phyloP scores from a whole-genome alignment of 352 stramenopile genomes.

The Pythium periplocum region DNA sequence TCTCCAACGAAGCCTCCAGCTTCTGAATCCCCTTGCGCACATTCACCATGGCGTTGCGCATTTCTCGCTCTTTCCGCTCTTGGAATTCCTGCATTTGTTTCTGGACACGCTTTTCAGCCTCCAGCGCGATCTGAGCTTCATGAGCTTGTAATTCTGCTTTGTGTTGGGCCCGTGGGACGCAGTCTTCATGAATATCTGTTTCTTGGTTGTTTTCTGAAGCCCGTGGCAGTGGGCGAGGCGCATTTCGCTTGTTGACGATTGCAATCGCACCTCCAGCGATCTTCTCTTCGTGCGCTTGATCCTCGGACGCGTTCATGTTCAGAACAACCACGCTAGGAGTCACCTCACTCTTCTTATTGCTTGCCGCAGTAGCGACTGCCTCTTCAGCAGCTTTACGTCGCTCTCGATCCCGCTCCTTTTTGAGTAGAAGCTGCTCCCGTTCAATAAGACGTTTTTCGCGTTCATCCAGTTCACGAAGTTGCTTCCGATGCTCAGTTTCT shows the following conservation, averaged over 20 bases:
- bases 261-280: constrained; percentile 15
- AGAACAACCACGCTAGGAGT: constrained; percentile 55
- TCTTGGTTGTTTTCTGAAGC: constrained; percentile 10
- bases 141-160: constrained; percentile 43
- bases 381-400: constrained; percentile 7
- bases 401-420: constrained; percentile 39
- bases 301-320: constrained; percentile 39
- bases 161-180: constrained; percentile 45
- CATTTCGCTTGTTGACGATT: constrained; percentile 12
- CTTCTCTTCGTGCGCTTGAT: constrained; percentile 25
- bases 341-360: constrained; percentile 10
- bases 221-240: not conserved
- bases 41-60: constrained; percentile 65
- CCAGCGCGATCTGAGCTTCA: constrained; percentile 45
- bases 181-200: constrained; percentile 14
- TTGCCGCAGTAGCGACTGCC: not conserved
- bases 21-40: constrained; percentile 72
- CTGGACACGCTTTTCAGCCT: constrained; percentile 44
- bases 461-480: constrained; percentile 48
- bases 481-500: constrained; percentile 28
- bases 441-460: constrained; percentile 45
- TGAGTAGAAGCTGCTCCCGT: constrained; percentile 33
- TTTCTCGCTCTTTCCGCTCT: constrained; percentile 56
- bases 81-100: constrained; percentile 56
- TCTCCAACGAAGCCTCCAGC: constrained; percentile 42